Conservation (phyloP, 305 asterid species). For the Fraxinus latifolia region DNA sequence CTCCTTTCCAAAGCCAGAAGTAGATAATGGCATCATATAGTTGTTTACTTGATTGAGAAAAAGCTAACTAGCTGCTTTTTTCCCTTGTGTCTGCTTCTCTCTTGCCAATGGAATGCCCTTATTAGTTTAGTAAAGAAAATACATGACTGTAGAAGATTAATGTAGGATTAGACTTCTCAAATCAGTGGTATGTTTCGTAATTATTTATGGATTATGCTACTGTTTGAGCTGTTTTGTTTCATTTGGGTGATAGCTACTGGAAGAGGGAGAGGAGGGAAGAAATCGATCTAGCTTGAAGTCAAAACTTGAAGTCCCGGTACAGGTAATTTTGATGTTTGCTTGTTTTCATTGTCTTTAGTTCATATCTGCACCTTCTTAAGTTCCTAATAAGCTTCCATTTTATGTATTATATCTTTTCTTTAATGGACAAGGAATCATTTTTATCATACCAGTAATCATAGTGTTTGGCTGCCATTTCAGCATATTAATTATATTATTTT, state of each 20-base stretch:
- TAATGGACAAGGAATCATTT: not conserved
- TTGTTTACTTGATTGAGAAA: not conserved
- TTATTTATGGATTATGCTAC: constrained; percentile 19
- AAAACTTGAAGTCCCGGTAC: constrained; percentile 96
- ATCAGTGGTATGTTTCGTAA: not conserved
- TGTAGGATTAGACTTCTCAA: constrained; percentile 9
- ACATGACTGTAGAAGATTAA: not conserved
- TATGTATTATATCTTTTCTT: not conserved
- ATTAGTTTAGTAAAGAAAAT: not conserved
- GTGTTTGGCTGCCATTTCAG: not conserved
- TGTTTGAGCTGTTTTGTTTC: not conserved
- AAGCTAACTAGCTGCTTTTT: not conserved
- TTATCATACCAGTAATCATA: not conserved
- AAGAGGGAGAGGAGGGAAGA: constrained; percentile 97
- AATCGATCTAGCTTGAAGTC: constrained; percentile 65
- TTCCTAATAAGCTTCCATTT: not conserved
- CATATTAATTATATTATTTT: not conserved
- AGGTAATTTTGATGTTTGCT: constrained; percentile 47
- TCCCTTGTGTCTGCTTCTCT: not conserved
- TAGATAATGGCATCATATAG: not conserved
- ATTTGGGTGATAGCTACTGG: constrained; percentile 58
- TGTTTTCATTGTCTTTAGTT: constrained; percentile 7
- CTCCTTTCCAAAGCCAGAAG: not conserved
- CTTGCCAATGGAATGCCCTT: not conserved
- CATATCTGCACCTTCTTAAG: constrained; percentile 13